phyloP scores from a whole-genome alignment of 2,329 filamentous ascomycete species.

The Cladosporium cucumerinum region DNA sequence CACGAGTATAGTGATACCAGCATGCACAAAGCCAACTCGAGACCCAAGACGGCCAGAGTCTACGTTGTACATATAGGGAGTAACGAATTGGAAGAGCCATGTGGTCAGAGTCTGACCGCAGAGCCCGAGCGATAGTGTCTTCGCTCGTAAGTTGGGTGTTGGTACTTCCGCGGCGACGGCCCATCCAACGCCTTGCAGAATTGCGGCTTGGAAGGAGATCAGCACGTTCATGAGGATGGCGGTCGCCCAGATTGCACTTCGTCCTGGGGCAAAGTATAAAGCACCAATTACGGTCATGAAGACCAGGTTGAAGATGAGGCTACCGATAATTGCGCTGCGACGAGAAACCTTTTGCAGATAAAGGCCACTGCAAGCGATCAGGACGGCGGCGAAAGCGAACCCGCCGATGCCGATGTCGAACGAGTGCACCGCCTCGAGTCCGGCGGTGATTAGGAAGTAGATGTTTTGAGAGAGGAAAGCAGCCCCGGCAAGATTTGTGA shows the following conservation, averaged over 20 bases:
- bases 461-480: background rate
- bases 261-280: background rate
- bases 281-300: background rate
- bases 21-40: background rate
- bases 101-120: background rate
- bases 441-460: background rate
- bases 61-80: background rate
- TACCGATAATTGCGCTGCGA: background rate
- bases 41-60: background rate
- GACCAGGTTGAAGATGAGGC: background rate
- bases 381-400: background rate
- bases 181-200: background rate
- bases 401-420: background rate
- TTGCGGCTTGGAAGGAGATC: background rate
- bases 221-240: background rate
- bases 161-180: background rate
- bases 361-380: background rate
- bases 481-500: background rate
- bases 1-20: background rate
- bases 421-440: background rate
- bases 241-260: background rate
- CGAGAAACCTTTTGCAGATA: background rate
- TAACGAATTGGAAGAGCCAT: background rate
- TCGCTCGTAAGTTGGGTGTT: background rate
- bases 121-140: background rate